Conservation (phyloP, 2,329 filamentous ascomycete genomes). For the Hymenoscyphus salicellus region DNA sequence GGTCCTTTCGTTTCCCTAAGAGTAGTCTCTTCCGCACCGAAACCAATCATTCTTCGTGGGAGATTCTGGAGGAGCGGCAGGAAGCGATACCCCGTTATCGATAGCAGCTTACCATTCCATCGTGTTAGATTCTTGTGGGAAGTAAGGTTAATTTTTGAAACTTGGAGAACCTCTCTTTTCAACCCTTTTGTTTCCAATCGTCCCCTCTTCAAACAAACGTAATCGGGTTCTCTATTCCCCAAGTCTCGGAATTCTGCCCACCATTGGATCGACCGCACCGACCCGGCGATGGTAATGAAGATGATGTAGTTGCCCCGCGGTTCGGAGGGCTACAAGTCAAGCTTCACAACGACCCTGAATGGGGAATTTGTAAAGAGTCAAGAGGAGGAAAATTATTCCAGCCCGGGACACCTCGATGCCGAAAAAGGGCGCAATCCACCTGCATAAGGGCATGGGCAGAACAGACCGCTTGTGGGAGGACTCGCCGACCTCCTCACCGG, state of each 20-base stretch:
- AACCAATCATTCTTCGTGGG: background rate
- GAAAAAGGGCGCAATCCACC: background rate
- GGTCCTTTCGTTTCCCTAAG: background rate
- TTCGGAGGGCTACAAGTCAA: constrained; percentile 1
- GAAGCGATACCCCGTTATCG: too few species aligned
- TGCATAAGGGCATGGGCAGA: background rate
- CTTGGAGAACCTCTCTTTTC: background rate
- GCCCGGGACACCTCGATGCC: background rate
- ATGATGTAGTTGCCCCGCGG: background rate
- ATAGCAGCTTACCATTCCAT: background rate
- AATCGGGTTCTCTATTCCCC: background rate
- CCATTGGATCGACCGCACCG: background rate
- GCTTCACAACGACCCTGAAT: background rate
- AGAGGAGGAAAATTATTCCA: background rate
- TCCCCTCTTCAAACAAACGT: background rate
- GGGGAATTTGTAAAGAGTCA: background rate
- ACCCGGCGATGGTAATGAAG: background rate
- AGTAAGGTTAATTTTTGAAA: background rate
- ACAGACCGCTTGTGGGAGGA: background rate
- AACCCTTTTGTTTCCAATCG: background rate
- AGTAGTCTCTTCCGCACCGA: background rate
- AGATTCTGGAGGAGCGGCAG: background rate
- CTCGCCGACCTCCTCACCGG: background rate
- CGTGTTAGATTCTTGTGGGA: background rate
- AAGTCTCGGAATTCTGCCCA: background rate